Evolutionary conservation across 139 green algal species (phyloP), one percentile per base, ranked within the genome.

Genomic region (Pedinophyceae sp.): DNA sequence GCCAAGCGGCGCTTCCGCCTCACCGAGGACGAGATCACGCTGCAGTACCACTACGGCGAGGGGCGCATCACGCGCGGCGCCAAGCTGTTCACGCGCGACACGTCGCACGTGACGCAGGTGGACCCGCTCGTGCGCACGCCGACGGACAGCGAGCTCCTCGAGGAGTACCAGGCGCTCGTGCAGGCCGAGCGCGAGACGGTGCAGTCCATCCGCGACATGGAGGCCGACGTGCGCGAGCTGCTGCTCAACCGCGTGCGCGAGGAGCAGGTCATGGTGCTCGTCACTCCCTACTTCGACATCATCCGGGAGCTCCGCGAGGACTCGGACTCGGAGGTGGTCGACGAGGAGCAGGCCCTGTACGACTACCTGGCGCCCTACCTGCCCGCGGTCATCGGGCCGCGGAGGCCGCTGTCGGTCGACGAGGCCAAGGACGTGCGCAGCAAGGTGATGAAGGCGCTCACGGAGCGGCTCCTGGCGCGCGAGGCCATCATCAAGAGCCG

Each of bases 341-440:
- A 70, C 38, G 68, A 68, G 17, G 64, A 59, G 16, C 68, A 77
- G 57, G 61, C 61, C 1, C 48, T 70, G 10, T 68, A 82, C 54
- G 83, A 93, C 62, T 86, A 82, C 64, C 66, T 93, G 29, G 62
- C 50, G 2, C 73, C 81, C 39, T 93, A 86, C 76, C 60, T 93
- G 70, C 83, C 77, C n/a, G 46, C 70, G n/a, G 64, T 74, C 22
- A 68, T 75, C 50, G 72, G 63, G 27, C 69, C 65, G 26, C 41
- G 65, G 30, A 43, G 48, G 30, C 62, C 43, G 19, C 43, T 50
- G 16, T 50, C 19, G 43, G 15, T 26, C 22, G 2, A 57, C 40
- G 60, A 73, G 50, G 38, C 34, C 13, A 24, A 70, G 18, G 50
- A 75, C 27, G 79, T 84, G 24, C 67, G 81, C 26, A 79, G 89